Evolutionary conservation across 805 yeast genomes (phyloP), one percentile per base, ranked within the genome.

Genomic region (Phaffomyces thermotolerans): DNA sequence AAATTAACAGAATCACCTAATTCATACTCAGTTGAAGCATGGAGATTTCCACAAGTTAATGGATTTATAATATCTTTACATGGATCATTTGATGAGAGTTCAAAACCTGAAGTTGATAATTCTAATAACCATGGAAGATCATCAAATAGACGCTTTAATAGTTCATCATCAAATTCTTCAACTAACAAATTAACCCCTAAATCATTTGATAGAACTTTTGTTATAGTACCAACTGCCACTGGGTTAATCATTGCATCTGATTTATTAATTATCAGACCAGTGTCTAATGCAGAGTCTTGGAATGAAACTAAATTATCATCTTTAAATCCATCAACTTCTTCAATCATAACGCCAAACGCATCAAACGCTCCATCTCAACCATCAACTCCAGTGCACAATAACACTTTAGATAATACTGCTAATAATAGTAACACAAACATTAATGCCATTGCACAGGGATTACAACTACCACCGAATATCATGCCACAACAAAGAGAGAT

Each of bases 161-260:
- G 36, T 13, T 34, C 42, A 3, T 32, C 25, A 2, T 27, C 14
- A 27, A 27, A 27, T n/a, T 18, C 38, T 4, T 33, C 40, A 29
- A 22, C 31, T 60, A 72, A 27, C 10, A 42, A 41, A 34, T 64
- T 81, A 31, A 67, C 76, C 6, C 72, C 71, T 52, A 83, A 93
- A 59, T 78, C 93, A 9, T 93, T 93, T 62, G 99, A 93, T 61
- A 74, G 99, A 57, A 72, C 82, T 1, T 79, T 93, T 59, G 69
- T 86, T n/a, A 67, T 85, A 23, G 81, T 89, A 2, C 79, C 85
- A 13, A 83, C 81, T 13, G 75, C 79, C 15, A 73, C 74, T 44
- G 84, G 89, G 5, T 67, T 87, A 68, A 68, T 88, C n/a, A 79
- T 93, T 27, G 96, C 95, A 14, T 83, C 95, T 30, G 99, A 93